Percentiles rank a stretch among this genome's conserved stretches.
phyloP scores from a whole-genome alignment of 2,329 filamentous ascomycete genomes.

The Blastomyces silverae region DNA sequence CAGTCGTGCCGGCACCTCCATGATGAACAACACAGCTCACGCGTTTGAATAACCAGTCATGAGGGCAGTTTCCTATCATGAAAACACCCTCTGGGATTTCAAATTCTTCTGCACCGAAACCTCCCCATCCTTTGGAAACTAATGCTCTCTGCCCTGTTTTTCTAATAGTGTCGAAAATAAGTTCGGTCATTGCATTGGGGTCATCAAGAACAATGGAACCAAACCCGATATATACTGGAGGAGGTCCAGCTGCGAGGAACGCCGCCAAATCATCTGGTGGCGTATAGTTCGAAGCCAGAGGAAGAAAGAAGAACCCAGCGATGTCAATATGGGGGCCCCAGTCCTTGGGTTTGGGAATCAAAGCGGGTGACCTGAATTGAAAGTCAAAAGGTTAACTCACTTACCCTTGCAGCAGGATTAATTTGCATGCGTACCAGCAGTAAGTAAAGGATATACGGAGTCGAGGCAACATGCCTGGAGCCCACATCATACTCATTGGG shows the following conservation, averaged over 20 bases:
- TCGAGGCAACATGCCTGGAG: conserved; percentile 68
- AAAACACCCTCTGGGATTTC: conserved; percentile 68
- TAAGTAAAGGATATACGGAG: conserved; percentile 80
- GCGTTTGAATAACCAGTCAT: conserved; percentile 80
- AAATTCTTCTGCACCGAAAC: conserved; percentile 64
- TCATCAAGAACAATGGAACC: conserved; percentile 77
- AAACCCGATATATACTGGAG: conserved; percentile 76
- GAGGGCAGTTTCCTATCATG: conserved; percentile 77
- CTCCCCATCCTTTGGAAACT: conserved; percentile 84
- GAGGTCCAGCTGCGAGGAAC: conserved; percentile 62
- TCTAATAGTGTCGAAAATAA: conserved; percentile 65
- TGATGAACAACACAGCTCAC: conserved; percentile 82
- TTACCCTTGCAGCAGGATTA: background rate
- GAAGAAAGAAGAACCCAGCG: conserved; percentile 70
- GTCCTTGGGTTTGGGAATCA: conserved; percentile 72
- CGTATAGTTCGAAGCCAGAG: conserved; percentile 58
- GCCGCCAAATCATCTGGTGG: conserved; percentile 58
- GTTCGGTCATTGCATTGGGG: conserved; percentile 60
- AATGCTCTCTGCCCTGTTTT: conserved; percentile 66
- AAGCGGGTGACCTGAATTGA: conserved; percentile 54
- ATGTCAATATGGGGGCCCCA: conserved; percentile 67
- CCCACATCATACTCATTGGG: conserved; percentile 71
- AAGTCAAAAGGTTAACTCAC: background rate
- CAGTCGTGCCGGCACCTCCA: conserved; percentile 80
- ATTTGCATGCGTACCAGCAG: conserved; percentile 56